Percentiles rank a stretch among this genome's conserved stretches.
phyloP scores from a whole-genome alignment of 306 rosid species.

The Vigna angularis region DNA sequence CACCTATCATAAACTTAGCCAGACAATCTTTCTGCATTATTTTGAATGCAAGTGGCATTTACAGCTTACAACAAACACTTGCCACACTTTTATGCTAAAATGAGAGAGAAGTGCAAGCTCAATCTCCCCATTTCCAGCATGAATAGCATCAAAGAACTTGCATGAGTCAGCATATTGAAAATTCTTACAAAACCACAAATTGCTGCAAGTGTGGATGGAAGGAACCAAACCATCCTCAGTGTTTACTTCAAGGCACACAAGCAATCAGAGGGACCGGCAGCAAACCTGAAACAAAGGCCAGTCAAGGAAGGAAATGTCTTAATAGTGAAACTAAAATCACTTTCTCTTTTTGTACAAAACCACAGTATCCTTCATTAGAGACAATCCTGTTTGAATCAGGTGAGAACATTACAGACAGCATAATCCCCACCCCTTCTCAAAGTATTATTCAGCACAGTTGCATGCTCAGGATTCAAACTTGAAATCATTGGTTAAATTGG shows the following conservation, averaged over 20 bases:
- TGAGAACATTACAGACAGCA: not conserved
- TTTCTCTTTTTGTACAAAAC: not conserved
- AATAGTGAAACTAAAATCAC: conserved; percentile 28
- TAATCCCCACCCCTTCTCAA: not conserved
- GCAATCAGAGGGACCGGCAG: conserved; percentile 43
- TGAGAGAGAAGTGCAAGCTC: conserved; percentile 41
- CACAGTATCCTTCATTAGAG: not conserved
- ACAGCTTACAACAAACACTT: conserved; percentile 51
- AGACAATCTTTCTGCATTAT: conserved; percentile 52
- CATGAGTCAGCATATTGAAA: conserved; percentile 39
- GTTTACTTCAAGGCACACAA: conserved; percentile 39
- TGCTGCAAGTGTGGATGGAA: conserved; percentile 30
- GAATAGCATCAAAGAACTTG: conserved; percentile 44
- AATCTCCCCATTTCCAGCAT: conserved; percentile 43
- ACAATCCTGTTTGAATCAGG: not conserved
- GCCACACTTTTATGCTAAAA: conserved; percentile 39
- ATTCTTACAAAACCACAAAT: conserved; percentile 40
- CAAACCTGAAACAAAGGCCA: conserved; percentile 43
- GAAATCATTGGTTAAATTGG: not conserved
- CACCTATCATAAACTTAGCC: conserved; percentile 47
- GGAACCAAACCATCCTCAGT: conserved; percentile 23
- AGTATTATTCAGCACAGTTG: not conserved
- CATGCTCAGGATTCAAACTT: not conserved
- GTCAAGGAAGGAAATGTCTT: conserved; percentile 31
- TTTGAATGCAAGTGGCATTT: conserved; percentile 48